Conservation (phyloP, 2,329 filamentous ascomycete genomes). For the Hymenoscyphus albidus region DNA sequence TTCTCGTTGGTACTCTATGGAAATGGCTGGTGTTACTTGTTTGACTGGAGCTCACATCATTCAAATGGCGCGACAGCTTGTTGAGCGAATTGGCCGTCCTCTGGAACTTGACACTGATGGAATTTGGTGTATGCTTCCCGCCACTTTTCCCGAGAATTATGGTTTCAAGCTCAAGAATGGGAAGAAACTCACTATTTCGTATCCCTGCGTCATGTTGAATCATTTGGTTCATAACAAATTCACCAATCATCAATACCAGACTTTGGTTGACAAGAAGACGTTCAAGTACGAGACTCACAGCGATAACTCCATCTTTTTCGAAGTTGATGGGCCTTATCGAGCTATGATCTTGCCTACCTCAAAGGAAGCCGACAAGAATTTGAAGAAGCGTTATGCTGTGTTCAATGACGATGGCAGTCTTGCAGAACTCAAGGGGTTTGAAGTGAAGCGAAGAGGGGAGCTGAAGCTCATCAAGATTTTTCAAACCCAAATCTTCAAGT, state of each 20-base stretch:
- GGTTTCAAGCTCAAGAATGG: slow-evolving; percentile 90
- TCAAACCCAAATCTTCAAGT: slow-evolving; percentile 98
- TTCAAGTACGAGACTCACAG: slow-evolving; percentile 96
- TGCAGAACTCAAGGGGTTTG: slow-evolving; percentile 94
- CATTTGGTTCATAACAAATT: slow-evolving; percentile 92
- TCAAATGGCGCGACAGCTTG: slow-evolving; percentile 88
- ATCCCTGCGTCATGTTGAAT: slow-evolving; percentile 98
- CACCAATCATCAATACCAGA: slow-evolving; percentile 97
- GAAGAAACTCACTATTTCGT: slow-evolving; percentile 95
- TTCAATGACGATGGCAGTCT: slow-evolving; percentile 97
- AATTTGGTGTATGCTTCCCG: slow-evolving; percentile 99
- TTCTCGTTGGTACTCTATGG: slow-evolving; percentile 97
- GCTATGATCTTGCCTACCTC: slow-evolving; percentile 97
- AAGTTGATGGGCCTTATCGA: slow-evolving; percentile 95
- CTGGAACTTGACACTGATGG: slow-evolving; percentile 96
- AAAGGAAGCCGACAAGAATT: slow-evolving; percentile 98
- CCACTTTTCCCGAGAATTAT: slow-evolving; percentile 95
- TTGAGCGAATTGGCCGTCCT: slow-evolving; percentile 88
- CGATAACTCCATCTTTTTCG: slow-evolving; percentile 99
- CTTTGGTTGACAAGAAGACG: slow-evolving; percentile 69
- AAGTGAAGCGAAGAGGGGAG: slow-evolving; percentile 95
- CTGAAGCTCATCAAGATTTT: slow-evolving; percentile 99
- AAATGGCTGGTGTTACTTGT: slow-evolving; percentile 98
- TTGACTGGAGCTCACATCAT: slow-evolving; percentile 95
- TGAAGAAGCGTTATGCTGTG: slow-evolving; percentile 98